Percentiles rank a stretch among this genome's conserved stretches.
Evolutionary conservation across 1,284 basidiomycete genomes (phyloP).

Genomic region (Irpex sp.): DNA sequence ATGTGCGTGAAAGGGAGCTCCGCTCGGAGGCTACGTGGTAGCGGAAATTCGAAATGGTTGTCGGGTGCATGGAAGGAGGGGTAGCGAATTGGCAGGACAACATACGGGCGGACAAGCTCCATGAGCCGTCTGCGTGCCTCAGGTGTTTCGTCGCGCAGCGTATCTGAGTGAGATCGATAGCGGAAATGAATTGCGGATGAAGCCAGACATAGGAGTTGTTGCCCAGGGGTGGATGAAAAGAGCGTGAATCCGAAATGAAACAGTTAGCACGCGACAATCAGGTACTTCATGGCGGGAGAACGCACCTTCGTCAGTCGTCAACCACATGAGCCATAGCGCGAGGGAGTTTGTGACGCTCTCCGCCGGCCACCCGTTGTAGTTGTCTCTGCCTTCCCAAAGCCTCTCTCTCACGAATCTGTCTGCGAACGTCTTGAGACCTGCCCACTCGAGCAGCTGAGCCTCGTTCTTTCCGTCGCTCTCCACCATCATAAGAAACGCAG

Average conservation of each 20-base stretch:
- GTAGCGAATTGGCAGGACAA: conserved; percentile 45
- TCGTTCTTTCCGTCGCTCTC: conserved; percentile 79
- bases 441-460: conserved; percentile 49
- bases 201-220: neutral
- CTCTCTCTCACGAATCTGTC: conserved; percentile 40
- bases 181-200: neutral
- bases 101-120: conserved; percentile 52
- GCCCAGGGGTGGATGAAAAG: neutral
- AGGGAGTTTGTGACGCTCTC: conserved; percentile 47
- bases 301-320: conserved; percentile 48
- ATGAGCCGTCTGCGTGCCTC: conserved; percentile 43
- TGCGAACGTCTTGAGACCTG: conserved; percentile 44
- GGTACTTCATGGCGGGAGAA: conserved; percentile 6
- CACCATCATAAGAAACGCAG: conserved; percentile 59
- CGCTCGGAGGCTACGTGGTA: conserved; percentile 22
- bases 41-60: conserved; percentile 53
- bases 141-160: conserved; percentile 38
- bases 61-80: conserved; percentile 55
- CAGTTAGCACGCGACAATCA: neutral
- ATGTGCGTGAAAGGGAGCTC: conserved; percentile 35
- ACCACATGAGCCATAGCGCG: conserved; percentile 64
- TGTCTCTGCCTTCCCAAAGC: conserved; percentile 41
- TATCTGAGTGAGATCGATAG: conserved; percentile 32
- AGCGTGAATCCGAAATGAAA: neutral
- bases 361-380: conserved; percentile 49